Conservation (phyloP, 1,284 basidiomycete genomes). For the Heterobasidion parviporum region DNA sequence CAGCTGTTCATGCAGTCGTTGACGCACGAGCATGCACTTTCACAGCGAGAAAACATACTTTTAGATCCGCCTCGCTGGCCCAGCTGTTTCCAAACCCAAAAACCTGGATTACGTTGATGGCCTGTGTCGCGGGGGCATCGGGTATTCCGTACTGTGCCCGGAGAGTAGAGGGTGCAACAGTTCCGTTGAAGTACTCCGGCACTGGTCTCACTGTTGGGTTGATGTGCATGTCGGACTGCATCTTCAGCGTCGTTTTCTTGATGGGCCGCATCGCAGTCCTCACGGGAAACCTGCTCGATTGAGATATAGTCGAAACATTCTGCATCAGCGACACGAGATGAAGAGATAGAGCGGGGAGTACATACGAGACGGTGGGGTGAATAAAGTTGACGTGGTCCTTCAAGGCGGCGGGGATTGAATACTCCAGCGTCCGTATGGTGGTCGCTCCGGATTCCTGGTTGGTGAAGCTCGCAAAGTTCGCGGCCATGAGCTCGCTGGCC, state of each 20-base stretch:
- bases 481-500: slow-evolving; percentile 20
- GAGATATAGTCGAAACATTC: too few relatives aligned
- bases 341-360: not conserved
- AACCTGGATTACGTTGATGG: slow-evolving; percentile 19
- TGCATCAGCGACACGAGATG: too few relatives aligned
- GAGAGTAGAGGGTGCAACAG: slow-evolving; percentile 20
- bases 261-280: too few relatives aligned
- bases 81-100: slow-evolving; percentile 23
- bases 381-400: slow-evolving; percentile 20
- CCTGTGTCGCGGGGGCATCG: slow-evolving; percentile 19
- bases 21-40: too few relatives aligned
- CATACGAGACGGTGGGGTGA: slow-evolving; percentile 15
- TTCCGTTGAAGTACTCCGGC: too few relatives aligned
- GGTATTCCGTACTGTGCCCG: slow-evolving; percentile 24
- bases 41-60: not conserved
- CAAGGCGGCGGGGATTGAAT: slow-evolving; percentile 20
- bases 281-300: too few relatives aligned
- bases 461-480: slow-evolving; percentile 23
- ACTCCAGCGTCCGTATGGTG: slow-evolving; percentile 21
- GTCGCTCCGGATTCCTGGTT: slow-evolving; percentile 18
- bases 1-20: slow-evolving; percentile 7
- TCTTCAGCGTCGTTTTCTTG: too few relatives aligned
- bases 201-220: too few relatives aligned
- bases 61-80: slow-evolving; percentile 14
- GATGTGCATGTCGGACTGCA: too few relatives aligned